These are phyloP conservation scores for Trichoderma sp. DNA, from an alignment of 2,329 filamentous ascomycete genomes.

Conservation along the genomic window DNA sequence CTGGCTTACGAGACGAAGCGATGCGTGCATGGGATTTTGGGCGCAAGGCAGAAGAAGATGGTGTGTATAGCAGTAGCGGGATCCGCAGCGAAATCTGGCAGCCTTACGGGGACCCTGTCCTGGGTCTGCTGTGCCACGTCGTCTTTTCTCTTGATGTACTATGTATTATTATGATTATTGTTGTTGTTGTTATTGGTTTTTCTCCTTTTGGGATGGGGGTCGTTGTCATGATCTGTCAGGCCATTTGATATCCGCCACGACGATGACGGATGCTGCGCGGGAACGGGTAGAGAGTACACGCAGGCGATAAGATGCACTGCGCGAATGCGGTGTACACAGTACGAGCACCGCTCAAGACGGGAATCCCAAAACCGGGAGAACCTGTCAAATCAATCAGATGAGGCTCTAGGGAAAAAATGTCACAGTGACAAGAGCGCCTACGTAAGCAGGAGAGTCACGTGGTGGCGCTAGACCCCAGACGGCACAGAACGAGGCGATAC, in stretches of 20 bases:
- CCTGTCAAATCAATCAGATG: neutral
- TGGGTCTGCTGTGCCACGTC: constrained; percentile 2
- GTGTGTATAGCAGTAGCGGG: neutral
- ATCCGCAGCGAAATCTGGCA: constrained; percentile 3
- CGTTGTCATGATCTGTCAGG: neutral
- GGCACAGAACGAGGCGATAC: neutral
- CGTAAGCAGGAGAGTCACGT: neutral
- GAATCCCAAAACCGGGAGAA: neutral
- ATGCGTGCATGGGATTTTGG: neutral
- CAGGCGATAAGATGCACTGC: neutral
- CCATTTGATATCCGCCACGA: neutral
- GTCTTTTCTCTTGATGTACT: neutral
- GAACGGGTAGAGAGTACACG: neutral
- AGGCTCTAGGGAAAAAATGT: neutral
- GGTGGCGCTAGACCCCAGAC: neutral
- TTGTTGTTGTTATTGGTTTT: too few species aligned
- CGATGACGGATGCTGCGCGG: neutral
- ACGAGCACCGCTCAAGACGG: too few species aligned
- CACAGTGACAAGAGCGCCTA: neutral
- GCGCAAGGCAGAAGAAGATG: neutral
- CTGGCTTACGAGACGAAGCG: neutral
- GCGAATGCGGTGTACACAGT: neutral
- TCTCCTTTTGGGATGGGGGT: neutral
- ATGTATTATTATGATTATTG: neutral
- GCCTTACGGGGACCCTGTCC: neutral